A percentile compares a stretch with the other conserved stretches of the same genome.
These are phyloP conservation scores for Lenzites betulinus DNA, from an alignment of 768 basidiomycete genomes.

Conservation along the genomic window DNA sequence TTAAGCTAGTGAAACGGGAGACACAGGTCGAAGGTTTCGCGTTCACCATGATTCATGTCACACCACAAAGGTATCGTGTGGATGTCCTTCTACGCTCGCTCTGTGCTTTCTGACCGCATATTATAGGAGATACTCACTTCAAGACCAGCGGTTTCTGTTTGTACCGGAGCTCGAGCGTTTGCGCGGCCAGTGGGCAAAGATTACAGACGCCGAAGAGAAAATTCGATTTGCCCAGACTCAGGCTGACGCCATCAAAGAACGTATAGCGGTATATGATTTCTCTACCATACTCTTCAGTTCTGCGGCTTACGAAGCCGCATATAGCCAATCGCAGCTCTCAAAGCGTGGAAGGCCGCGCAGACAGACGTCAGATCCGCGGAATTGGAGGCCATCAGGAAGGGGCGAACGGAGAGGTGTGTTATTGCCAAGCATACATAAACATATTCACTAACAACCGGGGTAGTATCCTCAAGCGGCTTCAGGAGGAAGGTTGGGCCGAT, in stretches of 20 bases:
- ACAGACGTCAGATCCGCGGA: neutral
- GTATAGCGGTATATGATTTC: neutral
- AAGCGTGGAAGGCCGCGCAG: neutral
- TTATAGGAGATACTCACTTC: neutral
- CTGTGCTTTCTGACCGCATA: neutral
- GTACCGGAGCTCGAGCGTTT: neutral
- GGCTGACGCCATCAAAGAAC: neutral
- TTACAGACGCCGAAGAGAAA: neutral
- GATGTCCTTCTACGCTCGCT: neutral
- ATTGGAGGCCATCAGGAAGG: neutral
- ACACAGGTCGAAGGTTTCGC: neutral
- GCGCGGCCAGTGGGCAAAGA: neutral
- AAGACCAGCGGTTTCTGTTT: neutral
- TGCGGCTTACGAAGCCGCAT: neutral
- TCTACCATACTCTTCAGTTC: neutral
- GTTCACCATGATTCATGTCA: neutral
- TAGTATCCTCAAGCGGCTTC: neutral
- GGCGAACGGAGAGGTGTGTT: neutral
- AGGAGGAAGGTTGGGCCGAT: slow-evolving; percentile 10
- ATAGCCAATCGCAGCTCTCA: neutral
- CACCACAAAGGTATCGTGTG: neutral
- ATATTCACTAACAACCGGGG: neutral
- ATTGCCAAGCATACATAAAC: neutral
- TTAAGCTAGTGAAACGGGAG: neutral
- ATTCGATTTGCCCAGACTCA: neutral